Base-by-base conservation (phyloP, 306 rosid genomes). In the Morella rubra region DNA sequence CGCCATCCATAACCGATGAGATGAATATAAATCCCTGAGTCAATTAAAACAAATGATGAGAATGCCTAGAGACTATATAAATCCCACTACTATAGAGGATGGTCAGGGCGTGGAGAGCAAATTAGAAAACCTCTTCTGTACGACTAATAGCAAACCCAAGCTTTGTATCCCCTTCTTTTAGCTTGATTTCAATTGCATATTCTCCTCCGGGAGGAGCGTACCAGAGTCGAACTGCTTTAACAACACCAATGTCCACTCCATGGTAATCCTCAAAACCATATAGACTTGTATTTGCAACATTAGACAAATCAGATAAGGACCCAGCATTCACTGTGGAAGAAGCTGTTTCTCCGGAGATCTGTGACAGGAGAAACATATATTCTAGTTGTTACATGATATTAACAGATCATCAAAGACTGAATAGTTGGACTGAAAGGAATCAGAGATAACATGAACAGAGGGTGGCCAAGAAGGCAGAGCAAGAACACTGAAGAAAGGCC, bases 291-390 rank as follows among this genome's bases (percentile, higher is more conserved):
- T 84, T 91, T 58, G 96, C 85, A 24, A 93, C 81, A 78, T 89
- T 90, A 11, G 96, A 84, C 79, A 93, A 88, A 83, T 93, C 98
- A 14, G 98, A 88, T 24, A 90, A 81, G n/a, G 98, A 93, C 12
- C 98, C 93, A 0, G 97, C 86, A 72, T 84, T 93, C 50, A 93
- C 97, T 15, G 97, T 93, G 42, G 92, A 88, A 69, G 98, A 91
- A 66, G 97, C 97, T 6, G 93, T 91, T 75, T 93, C 92, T 65
- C 98, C 98, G n/a, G 98, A 93, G 8, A 93, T 91, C 98, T 93
- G 86, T 22, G 62, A 75, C 77, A 47, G 47, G 13, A 71, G 45
- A 49, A 49, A 72, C 40, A 24, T 7, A 40, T 53, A 47, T 60
- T 59, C 44, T 18, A 16, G 11, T 7, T 77, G 79, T 13, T 12